These are phyloP conservation scores for Scutellaria galericulata DNA, from an alignment of 257 asterid species.

Conservation along the genomic window DNA sequence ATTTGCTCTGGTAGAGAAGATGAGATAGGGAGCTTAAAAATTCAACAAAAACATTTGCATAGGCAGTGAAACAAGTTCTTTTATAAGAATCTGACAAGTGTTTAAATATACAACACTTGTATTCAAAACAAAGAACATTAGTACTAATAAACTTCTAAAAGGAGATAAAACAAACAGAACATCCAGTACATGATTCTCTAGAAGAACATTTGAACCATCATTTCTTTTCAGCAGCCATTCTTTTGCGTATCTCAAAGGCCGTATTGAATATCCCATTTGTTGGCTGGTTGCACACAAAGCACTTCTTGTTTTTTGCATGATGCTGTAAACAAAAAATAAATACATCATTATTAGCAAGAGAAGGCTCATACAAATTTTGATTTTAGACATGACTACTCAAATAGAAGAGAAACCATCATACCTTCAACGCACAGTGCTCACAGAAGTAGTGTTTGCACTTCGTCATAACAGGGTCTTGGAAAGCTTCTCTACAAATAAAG, in stretches of 20 bases:
- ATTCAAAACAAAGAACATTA: conserved; percentile 9
- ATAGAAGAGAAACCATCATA: conserved; percentile 33
- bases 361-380: neutral
- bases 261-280: conserved; percentile 94
- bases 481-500: conserved; percentile 88
- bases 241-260: conserved; percentile 89
- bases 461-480: conserved; percentile 86
- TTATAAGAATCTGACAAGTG: conserved; percentile 26
- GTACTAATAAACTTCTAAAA: conserved; percentile 17
- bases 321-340: conserved; percentile 61
- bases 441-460: conserved; percentile 98
- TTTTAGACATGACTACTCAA: conserved; percentile 6
- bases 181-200: conserved; percentile 14
- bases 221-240: conserved; percentile 62
- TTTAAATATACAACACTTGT: conserved; percentile 21
- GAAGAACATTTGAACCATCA: conserved; percentile 36
- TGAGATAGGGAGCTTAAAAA: neutral
- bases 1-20: neutral
- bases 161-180: conserved; percentile 23
- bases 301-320: conserved; percentile 91
- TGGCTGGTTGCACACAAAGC: conserved; percentile 98
- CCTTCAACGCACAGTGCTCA: conserved; percentile 96
- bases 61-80: neutral
- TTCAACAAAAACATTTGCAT: neutral
- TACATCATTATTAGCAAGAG: conserved; percentile 20